These are phyloP conservation scores for Salvia miltiorrhiza DNA, from an alignment of 257 asterid genomes.

Conservation along the genomic window DNA sequence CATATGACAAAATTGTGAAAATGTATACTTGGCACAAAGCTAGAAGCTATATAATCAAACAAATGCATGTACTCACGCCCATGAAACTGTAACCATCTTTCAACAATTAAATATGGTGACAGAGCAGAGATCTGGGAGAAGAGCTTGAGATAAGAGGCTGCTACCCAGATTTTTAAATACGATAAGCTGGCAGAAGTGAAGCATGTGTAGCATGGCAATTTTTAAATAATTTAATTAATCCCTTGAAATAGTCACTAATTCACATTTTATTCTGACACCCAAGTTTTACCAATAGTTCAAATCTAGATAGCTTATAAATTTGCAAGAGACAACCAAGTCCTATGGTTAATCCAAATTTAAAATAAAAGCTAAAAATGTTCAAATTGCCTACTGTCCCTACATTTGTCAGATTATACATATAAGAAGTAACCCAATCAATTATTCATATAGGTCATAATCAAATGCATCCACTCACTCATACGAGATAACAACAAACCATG, in stretches of 20 bases:
- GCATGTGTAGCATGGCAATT: background rate
- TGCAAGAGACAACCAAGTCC: background rate
- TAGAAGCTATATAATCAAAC: slow-evolving; percentile 11
- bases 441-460: too few relatives aligned
- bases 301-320: background rate
- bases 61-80: background rate
- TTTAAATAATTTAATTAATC: background rate
- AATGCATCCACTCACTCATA: too few relatives aligned
- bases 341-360: background rate
- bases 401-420: too few relatives aligned
- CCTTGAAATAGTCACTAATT: background rate
- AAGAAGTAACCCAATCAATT: too few relatives aligned
- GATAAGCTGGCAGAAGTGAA: background rate
- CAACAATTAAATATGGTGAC: background rate
- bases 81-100: slow-evolving; percentile 1
- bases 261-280: background rate
- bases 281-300: background rate
- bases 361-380: too few relatives aligned
- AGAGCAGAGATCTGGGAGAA: background rate
- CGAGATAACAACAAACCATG: background rate
- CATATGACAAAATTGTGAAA: background rate
- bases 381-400: too few relatives aligned
- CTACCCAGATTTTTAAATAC: background rate
- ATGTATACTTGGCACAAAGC: background rate
- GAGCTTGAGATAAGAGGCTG: background rate